Percentiles rank a stretch among this genome's conserved stretches.
Conservation (phyloP, 2,329 filamentous ascomycete genomes). For the Hymenoscyphus repandus region DNA sequence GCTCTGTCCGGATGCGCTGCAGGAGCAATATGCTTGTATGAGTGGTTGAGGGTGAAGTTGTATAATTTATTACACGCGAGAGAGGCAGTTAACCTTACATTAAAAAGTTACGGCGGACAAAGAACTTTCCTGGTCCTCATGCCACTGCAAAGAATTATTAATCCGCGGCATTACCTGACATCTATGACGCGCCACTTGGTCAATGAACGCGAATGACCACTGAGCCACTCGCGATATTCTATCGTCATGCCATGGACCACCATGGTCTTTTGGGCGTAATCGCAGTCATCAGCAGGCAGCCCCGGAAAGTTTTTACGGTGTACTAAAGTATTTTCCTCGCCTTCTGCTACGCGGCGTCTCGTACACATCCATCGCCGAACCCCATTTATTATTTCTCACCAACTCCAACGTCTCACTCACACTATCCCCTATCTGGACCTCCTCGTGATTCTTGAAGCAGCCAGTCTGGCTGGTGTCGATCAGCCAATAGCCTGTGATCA, state of each 20-base stretch:
- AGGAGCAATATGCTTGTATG: neutral
- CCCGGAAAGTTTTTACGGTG: too few relatives aligned
- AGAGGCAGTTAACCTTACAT: too few relatives aligned
- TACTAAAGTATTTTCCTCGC: neutral
- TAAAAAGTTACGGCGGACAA: too few relatives aligned
- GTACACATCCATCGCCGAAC: too few relatives aligned
- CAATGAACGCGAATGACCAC: neutral
- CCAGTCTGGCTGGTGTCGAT: neutral
- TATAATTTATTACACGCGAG: neutral
- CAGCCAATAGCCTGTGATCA: constrained; percentile 22
- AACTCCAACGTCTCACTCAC: neutral
- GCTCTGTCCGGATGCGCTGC: neutral
- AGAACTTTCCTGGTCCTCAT: neutral
- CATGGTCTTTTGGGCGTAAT: too few relatives aligned
- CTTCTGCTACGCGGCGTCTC: neutral
- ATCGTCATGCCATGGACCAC: neutral
- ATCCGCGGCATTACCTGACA: too few relatives aligned
- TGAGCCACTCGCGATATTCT: neutral
- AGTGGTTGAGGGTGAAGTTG: neutral
- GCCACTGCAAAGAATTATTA: too few relatives aligned
- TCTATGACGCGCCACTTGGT: neutral
- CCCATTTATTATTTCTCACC: neutral
- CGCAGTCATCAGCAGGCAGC: too few relatives aligned
- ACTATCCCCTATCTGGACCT: constrained; percentile 9
- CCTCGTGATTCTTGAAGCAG: constrained; percentile 22